phyloP scores from a whole-genome alignment of 768 basidiomycete species.

The Tylopilus sp. region DNA sequence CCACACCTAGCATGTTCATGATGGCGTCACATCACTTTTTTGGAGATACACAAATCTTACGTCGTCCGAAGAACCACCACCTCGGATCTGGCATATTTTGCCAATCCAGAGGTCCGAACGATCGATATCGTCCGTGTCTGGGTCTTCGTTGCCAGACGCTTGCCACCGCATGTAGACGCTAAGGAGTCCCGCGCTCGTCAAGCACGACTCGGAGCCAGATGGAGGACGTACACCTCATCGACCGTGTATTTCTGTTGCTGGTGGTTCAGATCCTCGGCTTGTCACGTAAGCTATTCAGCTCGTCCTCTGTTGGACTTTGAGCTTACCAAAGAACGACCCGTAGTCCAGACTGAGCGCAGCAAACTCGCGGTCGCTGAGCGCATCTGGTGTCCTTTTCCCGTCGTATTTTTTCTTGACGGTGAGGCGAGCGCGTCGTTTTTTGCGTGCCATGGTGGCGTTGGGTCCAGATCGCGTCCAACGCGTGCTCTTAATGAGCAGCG shows the following conservation, averaged over 20 bases:
- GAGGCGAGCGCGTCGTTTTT: slow-evolving; percentile 10
- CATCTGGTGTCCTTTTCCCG: background rate
- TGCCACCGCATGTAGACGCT: slow-evolving; percentile 34
- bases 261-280: slow-evolving; percentile 16
- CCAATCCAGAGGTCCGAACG: slow-evolving; percentile 54
- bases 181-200: background rate
- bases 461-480: slow-evolving; percentile 25
- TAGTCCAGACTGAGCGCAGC: slow-evolving; percentile 2
- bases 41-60: too few species aligned
- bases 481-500: slow-evolving; percentile 26
- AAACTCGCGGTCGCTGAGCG: slow-evolving; percentile 16
- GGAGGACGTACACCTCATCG: slow-evolving; percentile 34
- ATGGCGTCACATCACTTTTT: too few species aligned
- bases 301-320: background rate
- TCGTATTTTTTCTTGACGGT: slow-evolving; percentile 14
- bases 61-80: slow-evolving; percentile 26
- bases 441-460: slow-evolving; percentile 30
- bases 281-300: too few species aligned
- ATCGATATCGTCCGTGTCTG: slow-evolving; percentile 28
- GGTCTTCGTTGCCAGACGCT: background rate
- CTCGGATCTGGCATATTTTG: slow-evolving; percentile 44
- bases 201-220: background rate
- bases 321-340: slow-evolving; percentile 19
- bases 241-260: slow-evolving; percentile 23
- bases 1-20: slow-evolving; percentile 44